Evolutionary conservation across 2,329 filamentous ascomycete species (phyloP), one percentile per base, ranked within the genome.

Genomic region (Colletotrichum orchidophilum): DNA sequence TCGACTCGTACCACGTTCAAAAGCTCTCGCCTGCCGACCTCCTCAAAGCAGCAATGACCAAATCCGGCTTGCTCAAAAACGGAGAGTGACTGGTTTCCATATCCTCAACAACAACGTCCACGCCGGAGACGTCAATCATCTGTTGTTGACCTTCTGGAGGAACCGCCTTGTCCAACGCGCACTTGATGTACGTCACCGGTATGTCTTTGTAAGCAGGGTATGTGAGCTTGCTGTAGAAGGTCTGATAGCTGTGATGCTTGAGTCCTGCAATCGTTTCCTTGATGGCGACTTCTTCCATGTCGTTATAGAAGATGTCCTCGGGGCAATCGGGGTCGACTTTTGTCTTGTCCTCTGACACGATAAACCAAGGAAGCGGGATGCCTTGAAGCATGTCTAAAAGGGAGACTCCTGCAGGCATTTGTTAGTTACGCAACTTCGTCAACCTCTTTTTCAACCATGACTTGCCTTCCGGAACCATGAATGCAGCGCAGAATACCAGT

Each of bases 401-500:
- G 2, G 57, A 35, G 27, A 21, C 29, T 3, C 39, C n/a, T 50
- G 18, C 15, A 5, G 26, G 13, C 5, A n/a, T 12, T 26, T 11
- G 0, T 46, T 12, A 42, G 11, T n/a, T 31, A 7, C 31, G 9
- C 53, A 21, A 18, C 12, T 5, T 3, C 1, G 3, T 55, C 21
- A 61, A 27, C 18, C 1, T 26, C 9, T 29, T 13, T 29, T 26
- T n/a, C n/a, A 6, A n/a, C 11, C 31, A 29, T n/a, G 3, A 9
- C 8, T 11, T 13, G 42, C 63, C 63, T 63, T 57, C 63, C 8
- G 63, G 18, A 2, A 50, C 18, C 1, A 62, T 15, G 2, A 67
- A 63, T 6, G 68, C 57, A 57, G 50, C 35, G 27, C 39, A 61
- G 13, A 58, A 81, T 11, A 74, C 78, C 8, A 74, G 63, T 63